A percentile compares a stretch with the other conserved stretches of the same genome.
Evolutionary conservation across 1,139 yeast species (phyloP).

Genomic region (Saccharomycopsis phalli): DNA sequence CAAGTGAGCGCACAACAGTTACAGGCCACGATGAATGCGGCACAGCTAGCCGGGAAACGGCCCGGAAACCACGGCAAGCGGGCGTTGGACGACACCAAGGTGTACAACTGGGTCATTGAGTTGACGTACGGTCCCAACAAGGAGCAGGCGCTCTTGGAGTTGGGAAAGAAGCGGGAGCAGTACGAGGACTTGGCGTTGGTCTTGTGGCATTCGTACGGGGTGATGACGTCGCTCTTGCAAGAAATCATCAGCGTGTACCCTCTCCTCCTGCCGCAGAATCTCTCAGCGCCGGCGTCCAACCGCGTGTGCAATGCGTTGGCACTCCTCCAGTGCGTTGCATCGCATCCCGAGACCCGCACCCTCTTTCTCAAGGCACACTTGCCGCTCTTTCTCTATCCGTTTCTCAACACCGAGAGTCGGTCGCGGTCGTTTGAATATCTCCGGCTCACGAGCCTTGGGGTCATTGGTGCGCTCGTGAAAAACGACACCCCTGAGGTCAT

Average conservation of each 20-base stretch:
- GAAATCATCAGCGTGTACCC: conserved; percentile 91
- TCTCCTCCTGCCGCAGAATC: conserved; percentile 73
- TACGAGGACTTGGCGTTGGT: conserved; percentile 90
- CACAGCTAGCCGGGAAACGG: conserved; percentile 20
- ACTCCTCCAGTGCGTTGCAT: conserved; percentile 90
- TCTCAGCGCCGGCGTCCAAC: conserved; percentile 82
- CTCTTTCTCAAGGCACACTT: conserved; percentile 82
- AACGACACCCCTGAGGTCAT: conserved; percentile 95
- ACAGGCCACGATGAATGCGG: conserved; percentile 20
- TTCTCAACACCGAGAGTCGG: conserved; percentile 82
- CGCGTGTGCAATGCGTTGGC: conserved; percentile 95
- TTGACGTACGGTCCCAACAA: conserved; percentile 82
- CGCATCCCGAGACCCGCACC: conserved; percentile 83
- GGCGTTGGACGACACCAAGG: conserved; percentile 78
- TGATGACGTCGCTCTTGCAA: conserved; percentile 83
- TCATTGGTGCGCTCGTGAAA: conserved; percentile 92
- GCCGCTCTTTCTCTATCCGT: conserved; percentile 88
- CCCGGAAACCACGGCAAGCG: conserved; percentile 26
- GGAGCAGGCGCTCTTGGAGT: conserved; percentile 84
- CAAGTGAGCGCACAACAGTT: conserved; percentile 19
- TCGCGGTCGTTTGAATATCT: conserved; percentile 90
- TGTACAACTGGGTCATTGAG: conserved; percentile 84
- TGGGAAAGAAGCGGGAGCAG: conserved; percentile 90
- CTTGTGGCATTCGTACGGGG: conserved; percentile 94
- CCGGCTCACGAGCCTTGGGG: conserved; percentile 87